Percentiles rank a stretch among this genome's conserved stretches.
These are phyloP conservation scores for Leonotis leonurus DNA, from an alignment of 257 asterid species.

Conservation along the genomic window DNA sequence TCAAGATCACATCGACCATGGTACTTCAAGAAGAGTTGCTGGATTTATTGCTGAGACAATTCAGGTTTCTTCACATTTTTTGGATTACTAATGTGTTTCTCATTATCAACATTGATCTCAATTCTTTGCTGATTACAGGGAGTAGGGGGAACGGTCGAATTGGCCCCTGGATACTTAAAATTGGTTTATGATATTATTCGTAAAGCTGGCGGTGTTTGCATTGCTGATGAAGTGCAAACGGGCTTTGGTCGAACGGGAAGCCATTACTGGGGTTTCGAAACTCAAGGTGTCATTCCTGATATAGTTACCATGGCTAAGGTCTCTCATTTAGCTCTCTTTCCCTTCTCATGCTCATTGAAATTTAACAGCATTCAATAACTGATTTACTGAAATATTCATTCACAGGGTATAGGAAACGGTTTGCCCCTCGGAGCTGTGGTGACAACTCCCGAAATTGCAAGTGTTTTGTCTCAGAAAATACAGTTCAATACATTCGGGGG, in stretches of 20 bases:
- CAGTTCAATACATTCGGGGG: slow-evolving; percentile 96
- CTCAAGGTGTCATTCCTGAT: slow-evolving; percentile 88
- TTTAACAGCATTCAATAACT: background rate
- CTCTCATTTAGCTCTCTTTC: background rate
- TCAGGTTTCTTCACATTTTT: slow-evolving; percentile 36
- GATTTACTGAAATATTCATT: slow-evolving; percentile 1
- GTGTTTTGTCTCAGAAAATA: slow-evolving; percentile 75
- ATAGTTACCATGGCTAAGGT: slow-evolving; percentile 99
- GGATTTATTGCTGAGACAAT: slow-evolving; percentile 96
- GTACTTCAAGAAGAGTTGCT: slow-evolving; percentile 86
- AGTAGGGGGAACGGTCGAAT: slow-evolving; percentile 95
- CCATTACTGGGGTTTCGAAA: slow-evolving; percentile 97
- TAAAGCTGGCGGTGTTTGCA: slow-evolving; percentile 94
- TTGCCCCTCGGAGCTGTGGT: slow-evolving; percentile 98
- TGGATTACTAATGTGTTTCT: background rate
- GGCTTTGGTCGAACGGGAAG: slow-evolving; percentile 97
- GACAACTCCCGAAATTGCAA: slow-evolving; percentile 96
- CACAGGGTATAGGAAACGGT: slow-evolving; percentile 94
- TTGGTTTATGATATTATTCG: slow-evolving; percentile 72
- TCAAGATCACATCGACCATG: slow-evolving; percentile 92
- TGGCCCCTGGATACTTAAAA: slow-evolving; percentile 93
- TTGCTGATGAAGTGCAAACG: slow-evolving; percentile 97
- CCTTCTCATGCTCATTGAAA: background rate
- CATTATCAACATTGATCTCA: background rate
- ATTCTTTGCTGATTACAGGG: slow-evolving; percentile 51